Evolutionary conservation across 371 early-diverging fungal genomes (phyloP), one percentile per base, ranked within the genome.

Genomic region (Saksenaea oblongispora): DNA sequence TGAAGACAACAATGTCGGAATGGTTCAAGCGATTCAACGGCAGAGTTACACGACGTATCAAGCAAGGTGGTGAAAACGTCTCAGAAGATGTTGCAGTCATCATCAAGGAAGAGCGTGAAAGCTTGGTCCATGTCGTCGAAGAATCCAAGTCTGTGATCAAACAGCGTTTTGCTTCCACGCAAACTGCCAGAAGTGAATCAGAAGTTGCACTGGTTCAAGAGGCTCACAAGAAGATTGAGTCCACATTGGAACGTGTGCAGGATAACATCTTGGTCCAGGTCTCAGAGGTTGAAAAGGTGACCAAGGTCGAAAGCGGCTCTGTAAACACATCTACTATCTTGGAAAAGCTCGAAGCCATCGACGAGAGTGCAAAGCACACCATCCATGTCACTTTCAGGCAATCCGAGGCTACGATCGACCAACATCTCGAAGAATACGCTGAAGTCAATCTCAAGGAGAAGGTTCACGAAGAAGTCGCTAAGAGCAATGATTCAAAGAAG

Each of bases 151-250:
- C 59, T 3, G 22, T 22, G 13, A 54, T 54, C 24, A 15, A 24
- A 17, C 51, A 47, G 51, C n/a, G 51, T 3, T 47, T 47, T 7
- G 5, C 51, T 22, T 3, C n/a, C 22, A 22, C 51, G 3, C 51
- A 26, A 22, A 47, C 9, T 22, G 22, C n/a, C 18, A 47, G 51
- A 47, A 47, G 22, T 22, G 51, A 47, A 22, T 47, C 51, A 36
- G 62, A 73, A 15, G 27, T 28, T 36, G 58, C 63, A 54, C 26
- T 70, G 28, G 37, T 62, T 1, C 37, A 60, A 0, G 73, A 73
- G 54, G 67, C 70, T 10, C 59, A 65, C 51, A 56, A 73, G 56
- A 66, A 70, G 47, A 59, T 73, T 10, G 56, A 70, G 22, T 24
- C 26, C 8, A 70, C 70, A 0, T 60, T 73, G 42, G 65, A 63